These are phyloP conservation scores for Crassisporium funariophilum DNA, from an alignment of 768 basidiomycete genomes.

Conservation along the genomic window DNA sequence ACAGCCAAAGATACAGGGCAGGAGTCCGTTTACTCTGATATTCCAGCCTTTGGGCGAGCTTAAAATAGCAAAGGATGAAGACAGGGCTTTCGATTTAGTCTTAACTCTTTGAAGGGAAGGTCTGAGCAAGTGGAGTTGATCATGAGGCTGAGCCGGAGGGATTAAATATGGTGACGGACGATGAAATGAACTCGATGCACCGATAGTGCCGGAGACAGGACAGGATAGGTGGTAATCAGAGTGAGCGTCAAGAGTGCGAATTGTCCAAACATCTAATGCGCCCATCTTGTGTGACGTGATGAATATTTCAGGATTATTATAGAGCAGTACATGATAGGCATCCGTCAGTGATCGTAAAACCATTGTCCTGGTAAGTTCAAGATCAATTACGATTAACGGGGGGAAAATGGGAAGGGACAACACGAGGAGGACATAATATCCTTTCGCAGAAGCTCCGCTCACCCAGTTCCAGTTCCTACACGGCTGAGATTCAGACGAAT, in stretches of 20 bases:
- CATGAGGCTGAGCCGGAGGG: too few relatives aligned
- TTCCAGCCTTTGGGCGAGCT: too few relatives aligned
- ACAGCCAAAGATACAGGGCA: too few relatives aligned
- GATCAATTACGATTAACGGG: too few relatives aligned
- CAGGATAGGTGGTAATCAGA: not conserved
- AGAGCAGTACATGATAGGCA: not conserved
- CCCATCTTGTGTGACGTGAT: slow-evolving; percentile 9
- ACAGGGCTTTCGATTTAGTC: too few relatives aligned
- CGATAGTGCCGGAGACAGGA: not conserved
- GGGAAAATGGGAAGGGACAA: slow-evolving; percentile 10
- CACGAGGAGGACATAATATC: not conserved
- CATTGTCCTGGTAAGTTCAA: slow-evolving; percentile 4
- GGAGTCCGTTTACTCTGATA: too few relatives aligned
- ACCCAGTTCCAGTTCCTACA: too few relatives aligned
- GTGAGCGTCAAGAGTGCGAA: slow-evolving; percentile 1
- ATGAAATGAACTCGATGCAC: not conserved
- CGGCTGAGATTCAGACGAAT: too few relatives aligned
- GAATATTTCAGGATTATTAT: slow-evolving; percentile 7
- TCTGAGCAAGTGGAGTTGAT: too few relatives aligned
- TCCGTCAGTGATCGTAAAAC: slow-evolving; percentile 6
- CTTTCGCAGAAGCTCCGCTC: too few relatives aligned
- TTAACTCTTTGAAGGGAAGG: too few relatives aligned
- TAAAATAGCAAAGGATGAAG: too few relatives aligned
- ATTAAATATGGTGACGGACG: not conserved
- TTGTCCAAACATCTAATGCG: not conserved